Evolutionary conservation across 306 rosid genomes (phyloP).

Genomic region (Biancaea sappan): DNA sequence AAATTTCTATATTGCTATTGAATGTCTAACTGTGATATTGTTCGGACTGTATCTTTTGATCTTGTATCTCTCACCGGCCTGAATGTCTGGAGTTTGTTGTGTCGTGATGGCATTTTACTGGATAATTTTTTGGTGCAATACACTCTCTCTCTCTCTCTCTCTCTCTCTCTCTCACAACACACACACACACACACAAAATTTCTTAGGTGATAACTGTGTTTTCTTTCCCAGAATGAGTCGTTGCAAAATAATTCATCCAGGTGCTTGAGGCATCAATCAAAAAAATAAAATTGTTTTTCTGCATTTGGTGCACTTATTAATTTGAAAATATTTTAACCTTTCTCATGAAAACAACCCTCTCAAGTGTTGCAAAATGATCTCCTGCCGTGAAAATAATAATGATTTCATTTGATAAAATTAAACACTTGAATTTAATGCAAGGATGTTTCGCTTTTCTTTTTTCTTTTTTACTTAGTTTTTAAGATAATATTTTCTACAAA

Average conservation of each 20-base stretch:
- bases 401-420: neutral
- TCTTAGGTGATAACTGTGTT: neutral
- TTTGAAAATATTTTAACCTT: neutral
- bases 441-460: neutral
- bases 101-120: constrained; percentile 17
- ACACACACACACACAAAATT: too few relatives aligned
- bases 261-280: constrained; percentile 20
- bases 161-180: neutral
- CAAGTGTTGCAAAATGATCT: neutral
- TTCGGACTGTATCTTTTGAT: constrained; percentile 32
- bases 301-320: constrained; percentile 4
- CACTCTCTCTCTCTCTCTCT: neutral
- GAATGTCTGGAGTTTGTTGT: neutral
- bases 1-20: constrained; percentile 25
- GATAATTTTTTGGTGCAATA: neutral
- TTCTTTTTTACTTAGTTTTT: neutral
- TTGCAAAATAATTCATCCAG: constrained; percentile 20
- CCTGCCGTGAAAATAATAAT: neutral
- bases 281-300: neutral
- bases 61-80: neutral
- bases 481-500: neutral
- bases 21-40: constrained; percentile 9
- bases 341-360: neutral
- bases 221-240: constrained; percentile 12
- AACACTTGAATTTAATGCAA: neutral